Evolutionary conservation across 768 basidiomycete genomes (phyloP).

Genomic region (Mycena amicta): DNA sequence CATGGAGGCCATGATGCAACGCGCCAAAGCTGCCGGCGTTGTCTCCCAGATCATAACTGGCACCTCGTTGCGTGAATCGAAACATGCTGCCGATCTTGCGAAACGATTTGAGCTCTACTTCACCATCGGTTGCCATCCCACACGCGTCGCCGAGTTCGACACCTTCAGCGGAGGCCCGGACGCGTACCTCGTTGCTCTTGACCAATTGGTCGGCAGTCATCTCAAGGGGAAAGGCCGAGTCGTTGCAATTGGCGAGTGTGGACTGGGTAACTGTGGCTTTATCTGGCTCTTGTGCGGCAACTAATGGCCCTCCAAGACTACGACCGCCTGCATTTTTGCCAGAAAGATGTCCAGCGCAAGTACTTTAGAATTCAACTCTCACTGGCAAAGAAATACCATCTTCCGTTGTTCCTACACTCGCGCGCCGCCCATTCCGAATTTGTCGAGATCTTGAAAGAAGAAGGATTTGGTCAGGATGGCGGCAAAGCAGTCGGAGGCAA

Average conservation of each 20-base stretch:
- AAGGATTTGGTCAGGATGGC: slow-evolving; percentile 62
- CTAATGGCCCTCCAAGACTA: slow-evolving; percentile 64
- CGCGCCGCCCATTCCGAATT: slow-evolving; percentile 76
- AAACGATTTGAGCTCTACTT: slow-evolving; percentile 66
- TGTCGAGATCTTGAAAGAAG: slow-evolving; percentile 62
- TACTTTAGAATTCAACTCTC: slow-evolving; percentile 71
- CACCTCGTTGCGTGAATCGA: slow-evolving; percentile 65
- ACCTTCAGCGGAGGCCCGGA: slow-evolving; percentile 54
- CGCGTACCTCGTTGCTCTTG: slow-evolving; percentile 62
- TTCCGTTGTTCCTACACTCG: slow-evolving; percentile 83
- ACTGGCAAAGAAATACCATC: slow-evolving; percentile 68
- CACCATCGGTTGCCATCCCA: slow-evolving; percentile 82
- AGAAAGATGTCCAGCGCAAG: slow-evolving; percentile 57
- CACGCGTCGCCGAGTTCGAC: slow-evolving; percentile 71
- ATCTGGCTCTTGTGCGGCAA: background rate
- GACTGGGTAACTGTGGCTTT: slow-evolving; percentile 53
- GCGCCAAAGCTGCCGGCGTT: slow-evolving; percentile 63
- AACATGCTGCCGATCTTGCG: slow-evolving; percentile 62
- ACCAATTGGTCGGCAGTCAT: slow-evolving; percentile 52
- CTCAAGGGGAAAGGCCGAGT: slow-evolving; percentile 57
- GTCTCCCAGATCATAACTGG: slow-evolving; percentile 78
- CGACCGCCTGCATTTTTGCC: slow-evolving; percentile 69
- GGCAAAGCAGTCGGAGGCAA: slow-evolving; percentile 56
- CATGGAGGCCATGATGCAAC: slow-evolving; percentile 55
- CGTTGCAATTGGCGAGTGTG: slow-evolving; percentile 80